Base-by-base conservation (phyloP, 495 filamentous ascomycete species). In the Lichenothelia convexa region DNA sequence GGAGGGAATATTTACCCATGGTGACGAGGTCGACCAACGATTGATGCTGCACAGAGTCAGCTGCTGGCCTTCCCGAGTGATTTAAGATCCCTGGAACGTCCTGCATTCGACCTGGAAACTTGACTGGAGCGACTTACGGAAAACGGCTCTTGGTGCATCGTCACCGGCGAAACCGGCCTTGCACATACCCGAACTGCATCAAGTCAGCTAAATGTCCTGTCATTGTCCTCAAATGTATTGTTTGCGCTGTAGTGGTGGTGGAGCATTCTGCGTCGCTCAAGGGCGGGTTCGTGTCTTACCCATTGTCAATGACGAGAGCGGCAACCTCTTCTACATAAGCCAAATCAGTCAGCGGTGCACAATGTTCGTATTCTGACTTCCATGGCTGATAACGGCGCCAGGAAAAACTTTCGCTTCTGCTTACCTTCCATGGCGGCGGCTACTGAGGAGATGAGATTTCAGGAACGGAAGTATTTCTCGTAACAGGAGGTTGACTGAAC, bases 161-260 rank as follows among this genome's bases (percentile, higher is more conserved):
- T 97, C 89, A 86, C 89, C 89, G 69, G 89, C 89, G 68, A 97
- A 97, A 83, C 89, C 89, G 80, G 89, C 89, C 73, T 97, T 97
- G 69, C 89, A 97, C 89, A 97, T 97, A 76, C 89, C 89, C 63
- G 89, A 97, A 73, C 89, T 97, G 61, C 6, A 7, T 6, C 7
- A 18, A 9, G 30, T 32, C 16, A 32, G 24, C 24, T 13, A 8
- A 7, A 27, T 27, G 13, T 27, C 24, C 24, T n/a, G n/a, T n/a
- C n/a, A n/a, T n/a, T n/a, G n/a, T n/a, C n/a, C n/a, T n/a, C n/a
- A n/a, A 27, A 8, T 27, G 24, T 27, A 27, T 13, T 27, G 24
- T 27, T 27, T 27, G 15, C 36, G 27, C n/a, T n/a, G n/a, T n/a
- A n/a, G n/a, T n/a, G n/a, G n/a, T n/a, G n/a, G n/a, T n/a, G n/a